Evolutionary conservation across 345 rosid genomes (phyloP).

Genomic region (Boechera divaricarpa): DNA sequence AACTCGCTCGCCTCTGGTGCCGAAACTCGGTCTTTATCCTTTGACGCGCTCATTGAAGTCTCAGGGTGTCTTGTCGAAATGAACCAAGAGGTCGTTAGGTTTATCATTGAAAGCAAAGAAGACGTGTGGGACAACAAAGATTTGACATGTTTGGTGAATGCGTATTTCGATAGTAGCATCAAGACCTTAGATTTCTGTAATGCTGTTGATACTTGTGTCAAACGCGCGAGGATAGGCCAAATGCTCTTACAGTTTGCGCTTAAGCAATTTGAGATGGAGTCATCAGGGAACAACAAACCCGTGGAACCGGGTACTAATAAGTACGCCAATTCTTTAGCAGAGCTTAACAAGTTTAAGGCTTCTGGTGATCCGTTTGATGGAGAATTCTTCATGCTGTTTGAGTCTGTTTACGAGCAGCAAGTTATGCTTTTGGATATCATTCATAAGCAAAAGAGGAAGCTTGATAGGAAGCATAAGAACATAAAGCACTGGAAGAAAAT

Average conservation of each 20-base stretch:
- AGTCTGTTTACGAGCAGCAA: constrained; percentile 63
- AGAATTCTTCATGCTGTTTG: constrained; percentile 65
- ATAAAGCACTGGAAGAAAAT: constrained; percentile 77
- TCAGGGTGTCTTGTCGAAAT: constrained; percentile 72
- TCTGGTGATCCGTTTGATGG: constrained; percentile 77
- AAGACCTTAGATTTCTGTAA: constrained; percentile 78
- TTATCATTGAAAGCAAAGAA: constrained; percentile 67
- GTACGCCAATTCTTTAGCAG: constrained; percentile 66
- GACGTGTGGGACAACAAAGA: constrained; percentile 77
- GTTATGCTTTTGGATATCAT: constrained; percentile 56
- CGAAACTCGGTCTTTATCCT: constrained; percentile 63
- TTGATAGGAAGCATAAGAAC: constrained; percentile 73
- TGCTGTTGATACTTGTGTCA: constrained; percentile 66
- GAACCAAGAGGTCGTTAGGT: constrained; percentile 77
- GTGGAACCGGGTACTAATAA: constrained; percentile 44
- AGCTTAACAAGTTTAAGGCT: constrained; percentile 65
- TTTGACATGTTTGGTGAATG: constrained; percentile 65
- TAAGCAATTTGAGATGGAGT: constrained; percentile 65
- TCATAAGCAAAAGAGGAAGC: constrained; percentile 59
- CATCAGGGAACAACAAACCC: not conserved
- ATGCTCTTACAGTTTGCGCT: constrained; percentile 64
- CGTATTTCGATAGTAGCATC: constrained; percentile 74
- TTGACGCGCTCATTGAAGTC: constrained; percentile 78
- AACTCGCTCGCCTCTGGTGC: constrained; percentile 57
- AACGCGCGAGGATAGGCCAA: constrained; percentile 65